These are phyloP conservation scores for Yarrowia osloensis DNA, from an alignment of 805 yeast species.

Conservation along the genomic window DNA sequence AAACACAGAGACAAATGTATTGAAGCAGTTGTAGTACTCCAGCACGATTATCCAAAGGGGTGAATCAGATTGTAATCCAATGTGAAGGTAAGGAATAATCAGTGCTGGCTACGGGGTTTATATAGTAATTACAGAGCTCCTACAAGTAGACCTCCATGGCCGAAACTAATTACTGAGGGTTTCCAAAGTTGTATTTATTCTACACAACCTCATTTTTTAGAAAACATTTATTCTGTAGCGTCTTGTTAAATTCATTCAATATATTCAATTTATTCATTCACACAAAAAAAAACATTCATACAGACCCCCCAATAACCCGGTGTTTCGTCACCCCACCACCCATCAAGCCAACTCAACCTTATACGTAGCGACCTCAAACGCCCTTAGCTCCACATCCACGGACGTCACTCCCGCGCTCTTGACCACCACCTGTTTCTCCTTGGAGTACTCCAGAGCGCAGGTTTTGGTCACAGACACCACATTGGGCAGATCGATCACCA, in stretches of 20 bases:
- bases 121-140: too few species aligned
- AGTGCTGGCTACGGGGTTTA: too few species aligned
- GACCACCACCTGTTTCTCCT: conserved; percentile 32
- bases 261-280: not conserved
- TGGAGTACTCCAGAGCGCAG: conserved; percentile 20
- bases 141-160: too few species aligned
- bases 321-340: not conserved
- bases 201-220: too few species aligned
- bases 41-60: too few species aligned
- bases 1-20: too few species aligned
- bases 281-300: not conserved
- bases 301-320: not conserved
- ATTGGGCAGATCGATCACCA: conserved; percentile 11
- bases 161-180: too few species aligned
- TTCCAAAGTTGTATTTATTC: too few species aligned
- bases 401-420: not conserved
- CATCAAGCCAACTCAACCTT: conserved; percentile 2
- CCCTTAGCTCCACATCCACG: conserved; percentile 22
- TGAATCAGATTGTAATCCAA: too few species aligned
- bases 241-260: not conserved
- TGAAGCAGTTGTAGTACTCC: too few species aligned
- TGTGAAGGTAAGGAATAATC: too few species aligned
- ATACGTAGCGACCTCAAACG: conserved; percentile 31
- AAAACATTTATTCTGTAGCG: too few species aligned
- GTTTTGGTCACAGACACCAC: conserved; percentile 21